Evolutionary conservation across 371 early-diverging fungal species (phyloP).

Genomic region (Parasitella parasitica): DNA sequence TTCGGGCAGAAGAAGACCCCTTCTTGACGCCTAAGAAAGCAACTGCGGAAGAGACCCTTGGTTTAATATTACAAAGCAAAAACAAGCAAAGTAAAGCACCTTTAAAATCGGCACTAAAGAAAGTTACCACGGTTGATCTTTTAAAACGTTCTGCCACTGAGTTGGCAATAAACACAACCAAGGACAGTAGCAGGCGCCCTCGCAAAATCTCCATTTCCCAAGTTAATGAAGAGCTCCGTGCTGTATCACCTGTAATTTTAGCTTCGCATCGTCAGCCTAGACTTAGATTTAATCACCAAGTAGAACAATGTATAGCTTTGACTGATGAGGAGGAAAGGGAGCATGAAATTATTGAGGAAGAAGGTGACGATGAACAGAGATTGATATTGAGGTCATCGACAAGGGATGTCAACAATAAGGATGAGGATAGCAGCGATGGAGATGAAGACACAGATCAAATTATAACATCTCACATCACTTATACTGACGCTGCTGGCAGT

Average conservation of each 20-base stretch:
- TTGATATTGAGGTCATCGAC: not conserved
- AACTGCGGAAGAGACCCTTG: conserved; percentile 34
- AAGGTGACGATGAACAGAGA: not conserved
- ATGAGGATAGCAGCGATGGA: not conserved
- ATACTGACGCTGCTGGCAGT: not conserved
- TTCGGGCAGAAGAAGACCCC: conserved; percentile 26
- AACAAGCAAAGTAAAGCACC: not conserved
- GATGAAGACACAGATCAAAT: conserved; percentile 13
- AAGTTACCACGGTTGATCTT: conserved; percentile 34
- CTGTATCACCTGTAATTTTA: conserved; percentile 47
- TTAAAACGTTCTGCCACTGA: conserved; percentile 43
- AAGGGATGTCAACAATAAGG: not conserved
- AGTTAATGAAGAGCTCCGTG: conserved; percentile 45
- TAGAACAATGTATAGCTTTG: conserved; percentile 63
- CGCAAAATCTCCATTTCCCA: conserved; percentile 41
- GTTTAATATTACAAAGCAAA: conserved; percentile 19
- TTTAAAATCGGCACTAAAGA: conserved; percentile 45
- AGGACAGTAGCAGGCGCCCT: conserved; percentile 19
- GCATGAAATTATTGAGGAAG: conserved; percentile 21
- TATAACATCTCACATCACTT: not conserved
- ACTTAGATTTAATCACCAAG: conserved; percentile 64
- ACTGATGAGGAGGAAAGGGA: conserved; percentile 12
- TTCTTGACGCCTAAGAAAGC: conserved; percentile 28
- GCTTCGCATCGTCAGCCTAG: conserved; percentile 58
- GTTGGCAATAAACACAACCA: conserved; percentile 4